A percentile compares a stretch with the other conserved stretches of the same genome.
These are phyloP conservation scores for Jamesozyma piceae DNA, from an alignment of 805 yeast genomes.

Conservation along the genomic window DNA sequence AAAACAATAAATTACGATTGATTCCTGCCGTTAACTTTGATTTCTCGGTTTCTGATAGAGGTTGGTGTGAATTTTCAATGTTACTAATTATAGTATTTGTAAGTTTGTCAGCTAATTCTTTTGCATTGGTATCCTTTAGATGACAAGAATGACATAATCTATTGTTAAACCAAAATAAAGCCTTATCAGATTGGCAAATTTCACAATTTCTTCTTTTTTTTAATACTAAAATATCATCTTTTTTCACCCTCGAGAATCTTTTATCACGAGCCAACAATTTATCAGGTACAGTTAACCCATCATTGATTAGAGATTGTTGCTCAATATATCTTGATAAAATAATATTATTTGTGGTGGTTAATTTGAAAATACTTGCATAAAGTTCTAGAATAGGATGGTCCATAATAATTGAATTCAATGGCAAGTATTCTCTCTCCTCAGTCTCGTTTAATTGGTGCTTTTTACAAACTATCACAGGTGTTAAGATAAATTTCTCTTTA, in stretches of 20 bases:
- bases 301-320: constrained; percentile 1
- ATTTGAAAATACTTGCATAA: constrained; percentile 8
- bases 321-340: constrained; percentile 10
- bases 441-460: constrained; percentile 1
- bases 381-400: constrained; percentile 6
- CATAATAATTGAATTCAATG: constrained; percentile 2
- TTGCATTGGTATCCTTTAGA: not conserved
- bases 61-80: too few relatives aligned
- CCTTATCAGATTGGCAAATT: constrained; percentile 9
- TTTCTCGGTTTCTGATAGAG: not conserved
- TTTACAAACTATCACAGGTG: constrained; percentile 10
- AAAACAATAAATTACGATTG: not conserved
- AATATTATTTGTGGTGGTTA: constrained; percentile 1
- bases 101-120: not conserved
- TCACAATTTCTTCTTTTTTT: constrained; percentile 8
- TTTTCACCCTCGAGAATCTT: not conserved
- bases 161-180: constrained; percentile 17
- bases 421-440: not conserved
- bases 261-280: constrained; percentile 1
- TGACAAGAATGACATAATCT: constrained; percentile 17
- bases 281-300: not conserved
- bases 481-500: constrained; percentile 1
- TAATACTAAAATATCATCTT: not conserved
- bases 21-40: not conserved
- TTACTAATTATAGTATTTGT: too few relatives aligned